Percentiles rank a stretch among this genome's conserved stretches.
phyloP scores from a whole-genome alignment of 768 basidiomycete species.

The Russula olivacea region DNA sequence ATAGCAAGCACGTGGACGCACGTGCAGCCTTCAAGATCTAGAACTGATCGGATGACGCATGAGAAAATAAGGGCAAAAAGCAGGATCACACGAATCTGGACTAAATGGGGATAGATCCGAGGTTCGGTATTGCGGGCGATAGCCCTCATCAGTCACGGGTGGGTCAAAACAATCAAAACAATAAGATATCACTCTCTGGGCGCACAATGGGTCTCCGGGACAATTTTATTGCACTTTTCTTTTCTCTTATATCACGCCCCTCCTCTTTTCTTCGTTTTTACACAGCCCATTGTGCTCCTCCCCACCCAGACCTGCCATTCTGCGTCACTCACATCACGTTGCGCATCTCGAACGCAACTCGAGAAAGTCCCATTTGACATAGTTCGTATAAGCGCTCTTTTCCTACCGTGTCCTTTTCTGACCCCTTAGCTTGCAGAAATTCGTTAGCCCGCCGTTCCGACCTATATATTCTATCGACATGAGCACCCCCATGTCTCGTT shows the following conservation, averaged over 20 bases:
- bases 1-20: too few species aligned
- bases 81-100: neutral
- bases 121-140: neutral
- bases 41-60: neutral
- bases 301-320: neutral
- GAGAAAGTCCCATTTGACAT: neutral
- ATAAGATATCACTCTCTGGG: neutral
- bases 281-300: neutral
- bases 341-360: too few species aligned
- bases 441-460: neutral
- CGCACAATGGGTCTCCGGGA: neutral
- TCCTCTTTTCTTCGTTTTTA: neutral
- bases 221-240: neutral
- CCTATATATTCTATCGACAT: neutral
- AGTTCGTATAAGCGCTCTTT: neutral
- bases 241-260: neutral
- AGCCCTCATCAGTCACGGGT: too few species aligned
- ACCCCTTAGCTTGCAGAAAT: neutral
- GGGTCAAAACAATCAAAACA: neutral
- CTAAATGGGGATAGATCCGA: neutral
- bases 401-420: neutral
- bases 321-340: neutral
- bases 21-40: neutral
- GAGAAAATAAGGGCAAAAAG: neutral
- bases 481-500: accelerated